Base-by-base conservation (phyloP, 805 yeast genomes). In the Starmerella kuoi region DNA sequence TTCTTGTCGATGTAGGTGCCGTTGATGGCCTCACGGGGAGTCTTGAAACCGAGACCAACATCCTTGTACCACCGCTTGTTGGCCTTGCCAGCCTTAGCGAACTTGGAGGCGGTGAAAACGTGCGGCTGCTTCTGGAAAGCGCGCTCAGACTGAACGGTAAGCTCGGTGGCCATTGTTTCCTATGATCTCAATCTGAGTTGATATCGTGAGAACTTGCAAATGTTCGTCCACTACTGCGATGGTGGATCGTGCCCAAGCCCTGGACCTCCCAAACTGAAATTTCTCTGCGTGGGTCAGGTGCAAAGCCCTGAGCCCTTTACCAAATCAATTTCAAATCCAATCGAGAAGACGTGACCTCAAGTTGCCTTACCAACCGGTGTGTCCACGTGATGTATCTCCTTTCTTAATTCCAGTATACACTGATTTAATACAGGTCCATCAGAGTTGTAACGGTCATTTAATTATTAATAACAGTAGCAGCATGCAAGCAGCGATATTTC, bases 81-180 rank as follows among this genome's bases (percentile, higher is more conserved):
- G 76, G 87, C 79, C 75, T 83, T 83, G 85, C 76, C 77, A 69
- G 93, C 94, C 87, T 85, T 87, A n/a, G 52, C 47, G 64, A 95
- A 79, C 85, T 91, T 91, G 79, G 97, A 86, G 88, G 91, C 91
- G 76, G 86, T 87, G 94, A 91, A 91, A 79, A 91, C 88, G 79
- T 91, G 98, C 69, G 97, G 98, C 84, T 91, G 99, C 99, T 91
- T 91, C 80, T 91, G 98, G 95, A 81, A 91, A 86, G 98, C 98
- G 76, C 94, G 88, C 80, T 91, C 98, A 69, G 96, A 82, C 81
- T 91, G 98, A 77, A 91, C 98, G 72, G 95, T 88, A 77, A 91
- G 85, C 80, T 91, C 98, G 73, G 97, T 82, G 69, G 97, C 93
- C 97, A 88, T 91, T 49, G 43, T 49, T 31, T 40, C 44, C 51